Evolutionary conservation across 139 green algal genomes (phyloP).

Genomic region (Haematococcus lacustris): DNA sequence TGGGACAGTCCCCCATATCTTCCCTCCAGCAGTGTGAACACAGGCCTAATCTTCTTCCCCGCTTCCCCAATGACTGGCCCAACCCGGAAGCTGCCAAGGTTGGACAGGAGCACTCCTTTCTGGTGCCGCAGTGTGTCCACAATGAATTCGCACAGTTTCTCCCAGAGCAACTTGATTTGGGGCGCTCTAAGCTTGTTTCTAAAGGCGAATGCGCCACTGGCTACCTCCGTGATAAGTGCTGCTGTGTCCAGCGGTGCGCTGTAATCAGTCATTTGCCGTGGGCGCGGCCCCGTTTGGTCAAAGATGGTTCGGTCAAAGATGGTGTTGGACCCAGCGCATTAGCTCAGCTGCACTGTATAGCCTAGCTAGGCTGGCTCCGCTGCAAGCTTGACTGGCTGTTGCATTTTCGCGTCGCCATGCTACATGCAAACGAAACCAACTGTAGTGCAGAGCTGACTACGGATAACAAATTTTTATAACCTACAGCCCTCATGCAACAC

Average conservation of each 20-base stretch:
- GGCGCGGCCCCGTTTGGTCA: no score
- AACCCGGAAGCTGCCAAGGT: constrained; percentile 40
- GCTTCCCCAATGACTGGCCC: constrained; percentile 35
- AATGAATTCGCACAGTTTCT: constrained; percentile 25
- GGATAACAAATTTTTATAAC: no score
- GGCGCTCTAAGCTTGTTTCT: constrained; percentile 32
- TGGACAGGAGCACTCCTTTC: constrained; percentile 48
- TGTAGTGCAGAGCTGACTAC: no score
- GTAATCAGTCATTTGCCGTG: background rate
- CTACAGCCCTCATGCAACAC: no score
- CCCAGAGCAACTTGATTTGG: constrained; percentile 28
- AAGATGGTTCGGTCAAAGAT: no score
- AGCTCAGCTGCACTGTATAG: no score
- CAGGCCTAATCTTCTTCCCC: constrained; percentile 31
- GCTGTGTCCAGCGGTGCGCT: constrained; percentile 9
- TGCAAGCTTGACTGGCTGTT: no score
- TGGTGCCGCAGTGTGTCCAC: constrained; percentile 14
- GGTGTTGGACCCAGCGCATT: no score
- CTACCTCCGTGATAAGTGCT: constrained; percentile 21
- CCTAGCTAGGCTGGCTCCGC: no score
- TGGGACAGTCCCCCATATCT: constrained; percentile 41
- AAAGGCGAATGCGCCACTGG: constrained; percentile 21
- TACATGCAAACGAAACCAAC: no score
- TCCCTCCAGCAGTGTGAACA: constrained; percentile 40
- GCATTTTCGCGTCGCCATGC: no score